Base-by-base conservation (phyloP, 2,329 filamentous ascomycete species). In the Lachnellula hyalina region DNA sequence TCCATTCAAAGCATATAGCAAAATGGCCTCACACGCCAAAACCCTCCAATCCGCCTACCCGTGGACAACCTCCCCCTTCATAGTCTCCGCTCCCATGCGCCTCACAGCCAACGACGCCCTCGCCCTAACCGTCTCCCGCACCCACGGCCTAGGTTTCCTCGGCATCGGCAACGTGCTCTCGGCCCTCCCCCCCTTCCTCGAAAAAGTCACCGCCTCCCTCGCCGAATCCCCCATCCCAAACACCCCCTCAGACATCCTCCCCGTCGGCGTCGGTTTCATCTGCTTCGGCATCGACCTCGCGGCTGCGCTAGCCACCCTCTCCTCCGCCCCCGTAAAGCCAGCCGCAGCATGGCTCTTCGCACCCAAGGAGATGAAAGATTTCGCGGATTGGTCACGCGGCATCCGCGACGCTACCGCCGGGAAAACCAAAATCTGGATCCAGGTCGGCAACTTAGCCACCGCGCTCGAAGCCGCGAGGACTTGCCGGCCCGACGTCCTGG, bases 61-160 rank as follows among this genome's bases (percentile, higher is more conserved):
- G 61, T 87, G 84, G 83, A 77, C 75, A 4, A 67, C 73, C 36
- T 62, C 70, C 2, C 85, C 84, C 5, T 69, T 88, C 19, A 75
- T 90, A 32, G 74, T 78, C 46, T 75, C 76, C 38, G 86, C 85
- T 1, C 87, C 87, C 0, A 90, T 91, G 87, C 80, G 84, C 46
- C 75, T 83, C 36, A 81, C 89, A 77, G 62, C 76, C 68, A 65
- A 78, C 67, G 57, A 76, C 66, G 61, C 71, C 0, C 76, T 90
- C 3, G 83, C 85, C 2, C 72, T 83, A 34, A 78, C 82, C 44
- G 77, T 89, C 14, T 83, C 80, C 2, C 71, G 71, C 61, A 78
- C 80, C 34, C 77, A 78, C 5, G 78, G 77, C 4, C 57, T 80
- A 1, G 80, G 76, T 11, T 78, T 77, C 61, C 70, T 77, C 46